Conservation (phyloP, 108 stramenopile species). For the Tribonema minus region DNA sequence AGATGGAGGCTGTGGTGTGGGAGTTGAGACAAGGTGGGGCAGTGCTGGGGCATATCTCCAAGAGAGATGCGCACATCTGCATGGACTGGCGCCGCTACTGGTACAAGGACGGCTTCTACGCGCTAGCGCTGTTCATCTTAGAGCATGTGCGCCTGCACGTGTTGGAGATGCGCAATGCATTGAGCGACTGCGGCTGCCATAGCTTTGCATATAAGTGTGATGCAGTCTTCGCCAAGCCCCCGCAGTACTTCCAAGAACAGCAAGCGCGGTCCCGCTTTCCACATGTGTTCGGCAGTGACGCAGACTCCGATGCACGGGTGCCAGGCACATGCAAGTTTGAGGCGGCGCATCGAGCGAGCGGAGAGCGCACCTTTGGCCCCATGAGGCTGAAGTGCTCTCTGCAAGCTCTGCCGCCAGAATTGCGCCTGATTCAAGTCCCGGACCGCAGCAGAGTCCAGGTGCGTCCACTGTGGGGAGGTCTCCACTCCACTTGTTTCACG, state of each 20-base stretch:
- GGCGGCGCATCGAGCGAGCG: not conserved
- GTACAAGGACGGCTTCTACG: constrained; percentile 12
- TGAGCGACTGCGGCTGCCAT: not conserved
- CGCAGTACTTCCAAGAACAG: not conserved
- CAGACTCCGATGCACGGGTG: not conserved
- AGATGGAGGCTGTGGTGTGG: not conserved
- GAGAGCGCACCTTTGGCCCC: not conserved
- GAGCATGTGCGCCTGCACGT: not conserved
- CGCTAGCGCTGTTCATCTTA: not conserved
- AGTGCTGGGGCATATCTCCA: not conserved
- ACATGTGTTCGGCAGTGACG: not conserved
- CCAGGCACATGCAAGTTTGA: not conserved
- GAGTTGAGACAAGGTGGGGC: not conserved
- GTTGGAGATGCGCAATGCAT: not conserved
- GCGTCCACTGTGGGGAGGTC: not conserved
- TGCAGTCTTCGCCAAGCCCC: constrained; percentile 1
- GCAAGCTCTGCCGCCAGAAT: not conserved
- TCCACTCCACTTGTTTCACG: not conserved
- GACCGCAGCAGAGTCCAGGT: not conserved
- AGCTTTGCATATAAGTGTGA: constrained; percentile 5
- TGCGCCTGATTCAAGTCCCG: not conserved
- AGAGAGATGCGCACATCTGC: constrained; percentile 2
- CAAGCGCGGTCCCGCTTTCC: not conserved
- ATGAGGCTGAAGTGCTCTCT: not conserved
- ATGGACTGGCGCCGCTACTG: not conserved